Conservation (phyloP, 2,329 filamentous ascomycete species). For the Rhynchosporium agropyri region DNA sequence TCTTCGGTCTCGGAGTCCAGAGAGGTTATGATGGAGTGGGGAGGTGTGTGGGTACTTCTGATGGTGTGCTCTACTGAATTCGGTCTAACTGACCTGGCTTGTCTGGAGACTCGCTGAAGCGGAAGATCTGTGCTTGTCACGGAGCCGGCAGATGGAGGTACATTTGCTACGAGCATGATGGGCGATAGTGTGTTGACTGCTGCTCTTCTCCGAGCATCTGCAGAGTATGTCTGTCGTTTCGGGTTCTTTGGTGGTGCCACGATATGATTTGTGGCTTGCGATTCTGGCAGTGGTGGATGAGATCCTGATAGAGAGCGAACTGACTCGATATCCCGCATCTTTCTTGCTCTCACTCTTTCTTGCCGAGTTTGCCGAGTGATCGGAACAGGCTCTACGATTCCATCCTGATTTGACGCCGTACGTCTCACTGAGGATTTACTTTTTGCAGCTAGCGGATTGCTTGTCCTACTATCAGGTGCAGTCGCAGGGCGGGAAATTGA, state of each 20-base stretch:
- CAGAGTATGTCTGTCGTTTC: conserved; percentile 10
- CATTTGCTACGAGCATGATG: conserved; percentile 30
- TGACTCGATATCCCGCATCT: conserved; percentile 35
- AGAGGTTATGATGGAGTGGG: neutral
- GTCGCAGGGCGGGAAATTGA: conserved; percentile 6
- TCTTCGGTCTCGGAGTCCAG: conserved; percentile 13
- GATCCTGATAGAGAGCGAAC: conserved; percentile 14
- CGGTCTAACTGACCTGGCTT: neutral
- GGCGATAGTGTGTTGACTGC: conserved; percentile 22
- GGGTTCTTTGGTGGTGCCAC: conserved; percentile 4
- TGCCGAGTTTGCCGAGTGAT: conserved; percentile 24
- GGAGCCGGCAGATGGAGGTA: conserved; percentile 18
- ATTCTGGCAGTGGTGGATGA: conserved; percentile 6
- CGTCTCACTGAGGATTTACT: conserved; percentile 9
- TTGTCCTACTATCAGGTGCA: conserved; percentile 7
- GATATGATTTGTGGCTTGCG: neutral
- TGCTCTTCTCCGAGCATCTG: conserved; percentile 7
- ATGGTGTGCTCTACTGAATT: neutral
- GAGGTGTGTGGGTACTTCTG: conserved; percentile 7
- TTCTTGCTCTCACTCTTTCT: conserved; percentile 34
- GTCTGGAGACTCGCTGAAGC: neutral
- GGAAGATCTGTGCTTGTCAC: conserved; percentile 2
- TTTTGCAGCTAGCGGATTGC: conserved; percentile 1
- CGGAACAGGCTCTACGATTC: neutral
- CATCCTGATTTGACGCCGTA: conserved; percentile 8